Percentiles rank a stretch among this genome's conserved stretches.
Evolutionary conservation across 371 early-diverging fungal genomes (phyloP).

Genomic region (Choanephora cucurbitarum): DNA sequence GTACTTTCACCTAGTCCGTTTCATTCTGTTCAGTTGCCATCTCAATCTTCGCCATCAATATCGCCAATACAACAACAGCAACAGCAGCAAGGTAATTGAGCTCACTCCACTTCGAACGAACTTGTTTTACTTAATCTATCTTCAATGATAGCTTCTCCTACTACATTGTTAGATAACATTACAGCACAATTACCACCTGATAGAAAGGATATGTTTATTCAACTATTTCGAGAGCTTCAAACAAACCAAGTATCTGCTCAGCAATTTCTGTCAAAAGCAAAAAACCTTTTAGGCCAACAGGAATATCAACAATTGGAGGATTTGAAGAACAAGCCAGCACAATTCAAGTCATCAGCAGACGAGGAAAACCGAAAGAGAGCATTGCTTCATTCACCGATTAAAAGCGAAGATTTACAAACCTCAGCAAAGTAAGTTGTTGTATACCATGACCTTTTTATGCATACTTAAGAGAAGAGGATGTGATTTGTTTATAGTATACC

Average conservation of each 20-base stretch:
- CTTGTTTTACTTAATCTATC: no score
- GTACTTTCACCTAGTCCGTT: neutral
- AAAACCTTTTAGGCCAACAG: slow-evolving; percentile 38
- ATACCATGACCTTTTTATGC: no score
- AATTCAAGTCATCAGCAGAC: slow-evolving; percentile 8
- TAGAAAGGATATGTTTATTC: slow-evolving; percentile 35
- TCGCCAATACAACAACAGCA: slow-evolving; percentile 1
- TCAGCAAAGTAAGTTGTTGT: slow-evolving; percentile 34
- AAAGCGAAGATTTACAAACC: slow-evolving; percentile 30
- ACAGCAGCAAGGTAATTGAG: slow-evolving; percentile 8
- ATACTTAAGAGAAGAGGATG: no score
- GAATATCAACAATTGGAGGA: slow-evolving; percentile 48
- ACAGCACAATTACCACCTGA: slow-evolving; percentile 41
- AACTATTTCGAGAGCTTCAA: slow-evolving; percentile 40
- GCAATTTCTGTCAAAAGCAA: slow-evolving; percentile 41
- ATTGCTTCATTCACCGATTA: neutral
- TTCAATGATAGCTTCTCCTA: slow-evolving; percentile 25
- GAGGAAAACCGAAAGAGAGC: slow-evolving; percentile 11
- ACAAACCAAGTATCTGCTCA: slow-evolving; percentile 33
- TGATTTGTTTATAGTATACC: slow-evolving; percentile 11
- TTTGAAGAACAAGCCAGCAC: slow-evolving; percentile 38
- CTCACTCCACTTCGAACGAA: no score
- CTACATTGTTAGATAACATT: slow-evolving; percentile 43
- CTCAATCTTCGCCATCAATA: slow-evolving; percentile 5
- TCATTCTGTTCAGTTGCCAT: neutral